Percentiles rank a stretch among this genome's conserved stretches.
Conservation (phyloP, 2,329 filamentous ascomycete genomes). For the Claviceps purpurea region DNA sequence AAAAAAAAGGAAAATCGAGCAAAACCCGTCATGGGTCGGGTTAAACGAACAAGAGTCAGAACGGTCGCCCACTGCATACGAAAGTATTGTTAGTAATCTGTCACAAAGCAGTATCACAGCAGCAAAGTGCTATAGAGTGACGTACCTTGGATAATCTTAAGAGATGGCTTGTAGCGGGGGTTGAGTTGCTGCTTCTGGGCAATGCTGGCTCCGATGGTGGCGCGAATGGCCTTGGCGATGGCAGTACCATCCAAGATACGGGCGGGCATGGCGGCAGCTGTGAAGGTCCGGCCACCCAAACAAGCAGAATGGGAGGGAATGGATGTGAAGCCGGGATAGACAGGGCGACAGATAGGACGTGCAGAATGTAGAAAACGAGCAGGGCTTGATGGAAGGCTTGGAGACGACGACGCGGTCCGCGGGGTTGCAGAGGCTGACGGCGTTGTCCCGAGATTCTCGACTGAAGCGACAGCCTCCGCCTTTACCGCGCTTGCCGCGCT, state of each 20-base stretch:
- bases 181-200: conserved; percentile 67
- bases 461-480: background rate
- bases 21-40: background rate
- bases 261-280: conserved; percentile 60
- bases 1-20: background rate
- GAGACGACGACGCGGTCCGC: background rate
- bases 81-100: conserved; percentile 11
- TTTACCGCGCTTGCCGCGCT: too few species aligned
- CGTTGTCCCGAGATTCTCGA: background rate
- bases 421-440: background rate
- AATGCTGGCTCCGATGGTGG: conserved; percentile 69
- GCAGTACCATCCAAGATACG: conserved; percentile 91
- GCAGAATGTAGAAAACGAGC: too few species aligned
- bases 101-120: conserved; percentile 4
- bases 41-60: conserved; percentile 64
- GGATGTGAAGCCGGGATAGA: background rate
- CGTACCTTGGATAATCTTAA: conserved; percentile 91
- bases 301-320: background rate
- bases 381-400: background rate
- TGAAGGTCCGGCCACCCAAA: conserved; percentile 21
- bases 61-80: conserved; percentile 63
- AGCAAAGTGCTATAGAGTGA: background rate
- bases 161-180: conserved; percentile 72
- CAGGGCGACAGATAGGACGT: background rate
- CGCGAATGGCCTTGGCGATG: conserved; percentile 84